Evolutionary conservation across 2,329 filamentous ascomycete genomes (phyloP), one percentile per base, ranked within the genome.

Genomic region (Myriosclerotinia duriaeana): DNA sequence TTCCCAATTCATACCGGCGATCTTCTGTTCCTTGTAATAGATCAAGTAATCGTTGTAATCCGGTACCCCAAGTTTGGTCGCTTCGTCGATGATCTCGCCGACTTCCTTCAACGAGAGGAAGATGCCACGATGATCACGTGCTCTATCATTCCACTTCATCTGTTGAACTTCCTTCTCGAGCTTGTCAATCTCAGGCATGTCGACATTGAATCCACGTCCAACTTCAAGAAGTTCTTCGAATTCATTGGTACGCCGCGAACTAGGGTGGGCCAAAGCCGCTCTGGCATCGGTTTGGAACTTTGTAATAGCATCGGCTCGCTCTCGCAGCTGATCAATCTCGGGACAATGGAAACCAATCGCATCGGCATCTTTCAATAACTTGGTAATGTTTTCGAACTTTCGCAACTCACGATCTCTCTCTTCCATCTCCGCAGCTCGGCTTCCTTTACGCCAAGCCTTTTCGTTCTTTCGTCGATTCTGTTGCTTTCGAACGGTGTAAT

Each of bases 401-500:
- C 95, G 92, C 73, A 92, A 84, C 77, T 97, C 93, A 72, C 88
- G 88, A 74, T 91, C 89, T 69, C 87, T 86, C 76, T 97, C 92
- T 78, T 96, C 95, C 72, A 90, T 84, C 74, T 97, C 93, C 61
- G 90, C 86, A 62, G 88, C 89, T 78, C 90, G 94, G 61, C 85
- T 86, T 65, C 88, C 85, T 74, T 87, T 89, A 71, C 92, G 90
- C 87, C 90, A 95, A 54, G 86, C 86, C 76, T 92, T 95, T 74
- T 97, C 94, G 78, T 90, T 96, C 79, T 98, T 98, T 69, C 94
- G 92, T 70, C 95, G 90, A 76, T 96, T 96, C 79, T 97, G 94
- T 80, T 97, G 94, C 81, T 99, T 99, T 73, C 95, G 91, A 67
- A 95, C 93, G 75, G 93, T 97, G 81, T 96, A 99, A 76, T 91